Conservation (phyloP, 768 basidiomycete genomes). For the Pholiota microspora region DNA sequence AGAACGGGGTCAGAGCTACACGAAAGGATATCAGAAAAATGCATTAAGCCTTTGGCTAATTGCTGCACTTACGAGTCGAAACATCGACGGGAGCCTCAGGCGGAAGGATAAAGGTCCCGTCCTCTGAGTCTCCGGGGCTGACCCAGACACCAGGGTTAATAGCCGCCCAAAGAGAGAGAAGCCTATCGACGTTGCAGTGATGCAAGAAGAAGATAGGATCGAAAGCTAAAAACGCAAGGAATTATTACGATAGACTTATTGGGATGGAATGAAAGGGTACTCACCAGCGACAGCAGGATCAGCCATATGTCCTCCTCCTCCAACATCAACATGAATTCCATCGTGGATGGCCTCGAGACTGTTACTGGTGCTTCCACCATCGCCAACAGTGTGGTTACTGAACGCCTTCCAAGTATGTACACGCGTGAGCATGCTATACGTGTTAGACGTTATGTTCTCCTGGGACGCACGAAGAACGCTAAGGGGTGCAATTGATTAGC, state of each 20-base stretch:
- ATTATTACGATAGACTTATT: not conserved
- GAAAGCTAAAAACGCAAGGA: constrained; percentile 28
- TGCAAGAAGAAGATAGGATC: constrained; percentile 57
- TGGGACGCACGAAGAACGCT: constrained; percentile 25
- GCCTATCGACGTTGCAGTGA: constrained; percentile 52
- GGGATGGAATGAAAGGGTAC: constrained; percentile 6
- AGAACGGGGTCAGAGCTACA: constrained; percentile 47
- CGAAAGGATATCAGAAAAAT: not conserved
- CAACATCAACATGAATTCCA: constrained; percentile 39
- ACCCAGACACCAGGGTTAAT: constrained; percentile 43
- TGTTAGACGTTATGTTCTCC: constrained; percentile 26
- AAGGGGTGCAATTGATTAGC: not conserved
- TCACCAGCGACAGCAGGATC: constrained; percentile 38
- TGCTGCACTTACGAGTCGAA: constrained; percentile 27
- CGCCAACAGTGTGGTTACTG: constrained; percentile 33
- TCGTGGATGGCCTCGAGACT: constrained; percentile 34
- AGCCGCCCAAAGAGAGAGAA: constrained; percentile 49
- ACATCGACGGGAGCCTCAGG: constrained; percentile 23
- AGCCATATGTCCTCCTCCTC: constrained; percentile 43
- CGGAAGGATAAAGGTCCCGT: constrained; percentile 33
- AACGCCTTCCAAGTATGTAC: constrained; percentile 41
- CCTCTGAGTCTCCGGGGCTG: constrained; percentile 22
- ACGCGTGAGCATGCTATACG: constrained; percentile 36
- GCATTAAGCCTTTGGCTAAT: too few species aligned
- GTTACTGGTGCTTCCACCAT: constrained; percentile 38